Evolutionary conservation across 2,329 filamentous ascomycete species (phyloP), one percentile per base, ranked within the genome.

Genomic region (Ophiostoma sp.): DNA sequence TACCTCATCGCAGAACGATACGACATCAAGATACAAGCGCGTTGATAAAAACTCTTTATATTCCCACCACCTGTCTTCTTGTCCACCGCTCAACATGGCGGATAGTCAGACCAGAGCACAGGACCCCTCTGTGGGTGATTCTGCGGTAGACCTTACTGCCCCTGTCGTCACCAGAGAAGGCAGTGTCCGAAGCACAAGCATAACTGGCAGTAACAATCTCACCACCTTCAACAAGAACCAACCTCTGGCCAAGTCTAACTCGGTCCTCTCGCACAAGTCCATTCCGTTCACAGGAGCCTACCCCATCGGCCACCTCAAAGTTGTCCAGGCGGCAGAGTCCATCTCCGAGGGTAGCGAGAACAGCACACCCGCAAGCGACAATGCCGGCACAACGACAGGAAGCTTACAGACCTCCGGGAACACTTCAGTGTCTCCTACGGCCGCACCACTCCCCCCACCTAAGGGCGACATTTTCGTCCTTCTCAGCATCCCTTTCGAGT

Each of bases 381-480:
- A 39, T 66, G 36, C 12, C 11, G 36, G n/a, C n/a, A 45, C 36
- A 17, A 28, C 22, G 6, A 28, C 19, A 76, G 70, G 76, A 75
- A 73, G 70, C 75, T 7, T 19, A 19, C 25, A 28, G 45, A 19
- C 9, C 25, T 3, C 42, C 1, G 66, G 2, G 4, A 48, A 1
- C 22, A 15, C 11, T 4, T 1, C 22, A 2, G 11, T 42, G 22
- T 7, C 19, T 11, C 7, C 19, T 7, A 17, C 2, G 17, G 7
- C 2, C 2, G 31, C 57, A 4, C 33, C 61, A 15, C 36, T 11
- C 2, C 36, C 36, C 4, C 36, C 36, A 8, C n/a, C n/a, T 3
- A 81, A 82, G 1, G 85, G 86, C 11, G 88, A 90, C 75, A 82
- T 86, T 25, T 81, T 90, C 72, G 79, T 89, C 12, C 78, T 89